phyloP scores from a whole-genome alignment of 129 eudicot species.

The Apium graveolens region DNA sequence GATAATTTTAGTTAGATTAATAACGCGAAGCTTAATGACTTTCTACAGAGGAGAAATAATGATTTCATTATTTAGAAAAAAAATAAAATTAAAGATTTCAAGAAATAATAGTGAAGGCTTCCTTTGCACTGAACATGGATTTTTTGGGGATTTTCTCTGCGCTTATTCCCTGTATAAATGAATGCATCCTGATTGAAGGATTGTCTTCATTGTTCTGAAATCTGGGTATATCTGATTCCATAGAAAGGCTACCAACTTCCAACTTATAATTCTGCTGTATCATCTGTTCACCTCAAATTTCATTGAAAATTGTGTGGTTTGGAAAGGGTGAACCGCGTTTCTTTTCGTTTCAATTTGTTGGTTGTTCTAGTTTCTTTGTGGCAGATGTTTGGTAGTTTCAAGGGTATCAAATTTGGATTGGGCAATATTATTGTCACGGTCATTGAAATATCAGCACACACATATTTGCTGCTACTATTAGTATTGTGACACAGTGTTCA shows the following conservation, averaged over 20 bases:
- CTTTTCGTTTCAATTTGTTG: not conserved
- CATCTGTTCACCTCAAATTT: not conserved
- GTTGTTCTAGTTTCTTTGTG: not conserved
- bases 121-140: not conserved
- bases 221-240: not conserved
- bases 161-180: not conserved
- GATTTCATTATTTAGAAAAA: too few relatives aligned
- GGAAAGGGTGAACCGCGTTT: not conserved
- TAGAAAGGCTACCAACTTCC: not conserved
- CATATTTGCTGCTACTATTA: not conserved
- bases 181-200: not conserved
- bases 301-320: not conserved
- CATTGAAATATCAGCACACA: not conserved
- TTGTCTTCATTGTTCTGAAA: not conserved
- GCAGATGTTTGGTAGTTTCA: not conserved
- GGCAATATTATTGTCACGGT: not conserved
- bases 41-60: not conserved
- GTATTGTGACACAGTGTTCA: not conserved
- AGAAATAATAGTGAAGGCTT: not conserved
- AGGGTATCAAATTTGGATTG: not conserved
- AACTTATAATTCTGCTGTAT: not conserved
- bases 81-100: too few relatives aligned
- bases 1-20: not conserved
- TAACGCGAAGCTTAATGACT: not conserved
- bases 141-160: not conserved